Percentiles rank a stretch among this genome's conserved stretches.
These are phyloP conservation scores for Polytrichum commune DNA, from an alignment of 225 moss, liverwort and hornwort genomes.

Conservation along the genomic window DNA sequence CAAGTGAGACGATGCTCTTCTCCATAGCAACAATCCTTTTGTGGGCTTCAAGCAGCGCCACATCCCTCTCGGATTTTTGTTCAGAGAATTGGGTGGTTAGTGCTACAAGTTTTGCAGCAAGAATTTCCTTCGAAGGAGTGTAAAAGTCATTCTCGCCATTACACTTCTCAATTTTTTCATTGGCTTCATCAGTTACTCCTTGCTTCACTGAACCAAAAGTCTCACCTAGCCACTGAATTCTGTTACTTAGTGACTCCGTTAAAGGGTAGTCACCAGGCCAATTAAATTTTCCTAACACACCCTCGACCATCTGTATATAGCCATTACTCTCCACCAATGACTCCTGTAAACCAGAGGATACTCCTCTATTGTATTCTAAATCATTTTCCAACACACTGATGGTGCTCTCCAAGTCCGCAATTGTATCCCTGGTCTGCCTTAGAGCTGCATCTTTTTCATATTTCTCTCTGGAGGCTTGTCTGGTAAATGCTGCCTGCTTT, in stretches of 20 bases:
- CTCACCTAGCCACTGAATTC: conserved; percentile 2
- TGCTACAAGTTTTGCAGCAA: conserved; percentile 5
- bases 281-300: background rate
- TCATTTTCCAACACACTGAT: conserved; percentile 1
- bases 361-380: conserved; percentile 1
- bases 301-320: conserved; percentile 4
- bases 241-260: conserved; percentile 3
- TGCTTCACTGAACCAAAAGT: conserved; percentile 21
- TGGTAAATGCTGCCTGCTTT: conserved; percentile 2
- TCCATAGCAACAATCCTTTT: conserved; percentile 5
- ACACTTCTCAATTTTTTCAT: conserved; percentile 19
- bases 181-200: conserved; percentile 12
- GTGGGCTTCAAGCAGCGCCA: conserved; percentile 4
- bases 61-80: conserved; percentile 2
- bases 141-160: background rate
- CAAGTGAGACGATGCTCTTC: background rate
- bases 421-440: background rate
- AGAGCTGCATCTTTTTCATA: conserved; percentile 5
- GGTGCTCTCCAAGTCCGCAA: background rate
- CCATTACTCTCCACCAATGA: conserved; percentile 7
- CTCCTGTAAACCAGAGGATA: conserved; percentile 11
- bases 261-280: conserved; percentile 11
- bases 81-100: conserved; percentile 7
- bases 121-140: conserved; percentile 13
- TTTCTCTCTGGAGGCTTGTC: background rate